Evolutionary conservation across 2,329 filamentous ascomycete species (phyloP).

Genomic region (Trichoderma semiorbis): DNA sequence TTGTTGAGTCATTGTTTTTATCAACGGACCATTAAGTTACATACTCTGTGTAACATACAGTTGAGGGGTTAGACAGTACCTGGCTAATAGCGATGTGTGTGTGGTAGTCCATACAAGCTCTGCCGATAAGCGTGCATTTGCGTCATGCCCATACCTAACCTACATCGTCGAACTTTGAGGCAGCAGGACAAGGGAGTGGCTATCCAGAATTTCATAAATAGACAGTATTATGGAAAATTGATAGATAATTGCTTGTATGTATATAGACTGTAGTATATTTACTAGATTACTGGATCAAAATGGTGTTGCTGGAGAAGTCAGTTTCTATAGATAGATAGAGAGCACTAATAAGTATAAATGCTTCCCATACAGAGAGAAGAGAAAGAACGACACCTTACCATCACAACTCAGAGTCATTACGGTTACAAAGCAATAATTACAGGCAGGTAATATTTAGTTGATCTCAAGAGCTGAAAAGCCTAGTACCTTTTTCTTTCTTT

Average conservation of each 20-base stretch:
- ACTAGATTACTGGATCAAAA: neutral
- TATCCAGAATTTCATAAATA: neutral
- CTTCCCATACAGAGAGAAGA: no score
- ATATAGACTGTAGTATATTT: neutral
- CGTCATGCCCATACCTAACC: neutral
- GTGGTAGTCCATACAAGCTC: neutral
- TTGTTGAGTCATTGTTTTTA: no score
- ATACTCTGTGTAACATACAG: neutral
- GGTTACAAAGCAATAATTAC: neutral
- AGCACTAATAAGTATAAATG: no score
- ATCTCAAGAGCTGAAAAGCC: neutral
- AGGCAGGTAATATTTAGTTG: fast-evolving
- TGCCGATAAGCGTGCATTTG: neutral
- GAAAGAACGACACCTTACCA: fast-evolving
- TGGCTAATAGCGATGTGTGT: neutral
- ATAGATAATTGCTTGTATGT: neutral
- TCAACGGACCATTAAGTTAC: neutral
- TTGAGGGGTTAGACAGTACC: neutral
- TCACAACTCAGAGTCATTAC: neutral
- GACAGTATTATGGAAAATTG: neutral
- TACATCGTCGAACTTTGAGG: neutral
- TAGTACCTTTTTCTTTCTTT: no score
- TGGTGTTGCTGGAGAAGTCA: no score
- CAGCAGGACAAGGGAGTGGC: neutral
- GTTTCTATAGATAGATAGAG: neutral